These are phyloP conservation scores for Paramarasmius palmivorus DNA, from an alignment of 1,284 basidiomycete species.

Conservation along the genomic window DNA sequence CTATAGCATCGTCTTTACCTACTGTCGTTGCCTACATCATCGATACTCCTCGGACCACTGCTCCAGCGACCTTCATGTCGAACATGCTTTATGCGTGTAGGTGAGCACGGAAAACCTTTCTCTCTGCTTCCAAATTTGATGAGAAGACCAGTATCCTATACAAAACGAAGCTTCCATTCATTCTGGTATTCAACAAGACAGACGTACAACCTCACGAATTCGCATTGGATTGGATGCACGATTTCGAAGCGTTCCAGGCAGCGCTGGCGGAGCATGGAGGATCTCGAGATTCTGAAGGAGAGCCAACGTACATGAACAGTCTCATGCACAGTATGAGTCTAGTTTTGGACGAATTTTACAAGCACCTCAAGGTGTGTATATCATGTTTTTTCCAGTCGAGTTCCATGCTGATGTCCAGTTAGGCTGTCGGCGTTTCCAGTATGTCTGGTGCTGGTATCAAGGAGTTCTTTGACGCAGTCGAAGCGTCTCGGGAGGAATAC, in stretches of 20 bases:
- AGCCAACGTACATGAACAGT: constrained; percentile 97
- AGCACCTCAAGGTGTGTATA: constrained; percentile 80
- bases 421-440: constrained; percentile 96
- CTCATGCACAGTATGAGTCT: constrained; percentile 99
- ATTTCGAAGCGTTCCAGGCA: constrained; percentile 89
- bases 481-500: constrained; percentile 87
- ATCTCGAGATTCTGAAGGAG: constrained; percentile 79
- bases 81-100: constrained; percentile 99
- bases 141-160: constrained; percentile 80
- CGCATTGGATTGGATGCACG: constrained; percentile 97
- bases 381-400: constrained; percentile 4
- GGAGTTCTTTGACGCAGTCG: constrained; percentile 90
- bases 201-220: constrained; percentile 90
- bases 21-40: constrained; percentile 97
- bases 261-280: constrained; percentile 68
- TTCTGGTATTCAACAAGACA: constrained; percentile 99
- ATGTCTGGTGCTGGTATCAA: constrained; percentile 92
- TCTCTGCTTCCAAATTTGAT: not conserved
- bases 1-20: constrained; percentile 91
- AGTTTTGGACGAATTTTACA: constrained; percentile 98
- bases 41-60: constrained; percentile 93
- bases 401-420: not conserved
- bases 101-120: constrained; percentile 39
- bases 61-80: constrained; percentile 98
- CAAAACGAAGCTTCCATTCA: constrained; percentile 97